Conservation (phyloP, 257 asterid genomes). For the Avicennia marina region DNA sequence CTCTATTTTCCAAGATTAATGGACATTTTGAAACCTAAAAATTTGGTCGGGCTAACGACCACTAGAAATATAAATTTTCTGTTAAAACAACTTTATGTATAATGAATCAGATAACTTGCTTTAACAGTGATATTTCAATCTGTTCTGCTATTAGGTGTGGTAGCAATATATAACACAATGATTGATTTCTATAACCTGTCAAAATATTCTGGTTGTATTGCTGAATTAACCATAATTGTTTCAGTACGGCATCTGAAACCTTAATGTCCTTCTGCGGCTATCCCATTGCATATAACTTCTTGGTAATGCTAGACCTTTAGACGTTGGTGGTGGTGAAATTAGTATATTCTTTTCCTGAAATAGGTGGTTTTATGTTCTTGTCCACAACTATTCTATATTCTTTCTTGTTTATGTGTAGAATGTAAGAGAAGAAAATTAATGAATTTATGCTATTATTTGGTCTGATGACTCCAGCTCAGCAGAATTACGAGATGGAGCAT, state of each 20-base stretch:
- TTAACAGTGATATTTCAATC: neutral
- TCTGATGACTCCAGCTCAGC: conserved; percentile 9
- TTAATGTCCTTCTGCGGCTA: neutral
- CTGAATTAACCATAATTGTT: neutral
- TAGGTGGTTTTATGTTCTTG: neutral
- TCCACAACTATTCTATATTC: neutral
- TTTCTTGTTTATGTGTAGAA: neutral
- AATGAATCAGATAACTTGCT: neutral
- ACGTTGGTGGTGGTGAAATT: neutral
- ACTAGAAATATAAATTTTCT: neutral
- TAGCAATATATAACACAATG: neutral
- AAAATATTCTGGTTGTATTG: neutral
- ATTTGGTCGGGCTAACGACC: neutral
- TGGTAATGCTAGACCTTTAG: neutral
- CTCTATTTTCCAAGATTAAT: neutral
- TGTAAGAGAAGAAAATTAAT: neutral
- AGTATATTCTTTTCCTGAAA: neutral
- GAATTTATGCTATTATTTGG: neutral
- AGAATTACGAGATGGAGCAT: conserved; percentile 36
- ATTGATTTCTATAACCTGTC: neutral
- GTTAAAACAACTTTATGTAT: too few species aligned
- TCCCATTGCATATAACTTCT: neutral
- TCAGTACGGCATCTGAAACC: neutral
- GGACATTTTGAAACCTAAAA: neutral
- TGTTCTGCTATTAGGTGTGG: neutral